Evolutionary conservation across 2,329 filamentous ascomycete genomes (phyloP), one percentile per base, ranked within the genome.

Genomic region (Trichoderma sp.): DNA sequence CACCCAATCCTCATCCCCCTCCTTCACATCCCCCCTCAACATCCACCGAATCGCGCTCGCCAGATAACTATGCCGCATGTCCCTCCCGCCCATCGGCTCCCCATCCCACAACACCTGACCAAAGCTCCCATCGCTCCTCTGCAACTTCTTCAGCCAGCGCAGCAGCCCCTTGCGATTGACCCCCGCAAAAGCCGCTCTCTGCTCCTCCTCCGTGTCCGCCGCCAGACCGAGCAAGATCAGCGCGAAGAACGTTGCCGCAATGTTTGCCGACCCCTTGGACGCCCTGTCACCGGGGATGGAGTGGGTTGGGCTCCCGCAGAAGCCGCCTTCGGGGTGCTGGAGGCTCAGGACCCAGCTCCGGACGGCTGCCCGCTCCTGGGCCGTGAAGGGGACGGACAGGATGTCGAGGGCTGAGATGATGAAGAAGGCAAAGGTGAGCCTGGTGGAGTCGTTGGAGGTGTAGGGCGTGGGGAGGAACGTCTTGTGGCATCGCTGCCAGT

Each of bases 191-290:
- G 83, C 83, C 2, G 75, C 71, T 15, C 71, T 74, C 3, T 78
- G 80, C 10, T 75, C 73, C 0, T 73, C 73, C 7, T 79, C 77
- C 7, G 77, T 76, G 1, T 75, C 79, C 0, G 81, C 79, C 1
- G 83, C 73, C 2, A 84, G 69, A 0, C 90, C 83, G 28, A 99
- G 79, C 9, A 90, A 83, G 26, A 92, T 81, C 50, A 99, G 82
- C 0, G 94, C 93, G 77, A 98, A 97, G 75, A 90, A 94, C 0
- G 93, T 97, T 1, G 92, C 92, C 0, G 93, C 90, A 17, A 98
- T 78, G 76, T 94, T 96, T 0, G 93, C 83, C 5, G 77, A 75
- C 14, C 78, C 78, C 70, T 69, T 79, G 70, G 57, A 81, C 77
- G 71, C 88, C 78, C 74, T 85, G 73, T 73, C 71, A 1, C 71